A percentile compares a stretch with the other conserved stretches of the same genome.
Conservation (phyloP, 192 early-diverging fungal species). For the Mortierella claussenii region DNA sequence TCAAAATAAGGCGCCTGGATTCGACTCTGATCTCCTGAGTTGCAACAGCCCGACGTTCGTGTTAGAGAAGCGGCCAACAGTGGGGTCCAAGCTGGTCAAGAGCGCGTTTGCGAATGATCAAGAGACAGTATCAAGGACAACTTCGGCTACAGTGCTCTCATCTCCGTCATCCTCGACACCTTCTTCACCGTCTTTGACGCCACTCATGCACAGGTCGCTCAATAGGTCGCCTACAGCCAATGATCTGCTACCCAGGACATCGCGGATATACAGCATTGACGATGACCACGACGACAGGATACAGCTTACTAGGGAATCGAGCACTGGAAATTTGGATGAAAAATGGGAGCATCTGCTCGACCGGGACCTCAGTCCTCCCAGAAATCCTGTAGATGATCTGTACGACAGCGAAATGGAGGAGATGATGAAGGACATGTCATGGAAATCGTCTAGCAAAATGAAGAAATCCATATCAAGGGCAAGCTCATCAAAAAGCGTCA, state of each 20-base stretch:
- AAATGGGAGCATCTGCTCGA: conserved; percentile 9
- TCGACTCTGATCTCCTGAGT: neutral
- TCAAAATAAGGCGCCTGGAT: neutral
- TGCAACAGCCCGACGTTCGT: neutral
- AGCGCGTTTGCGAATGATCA: neutral
- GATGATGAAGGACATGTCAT: conserved; percentile 21
- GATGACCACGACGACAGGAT: neutral
- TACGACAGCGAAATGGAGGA: conserved; percentile 9
- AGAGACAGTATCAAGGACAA: neutral
- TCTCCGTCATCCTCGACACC: neutral
- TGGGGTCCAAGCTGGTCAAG: neutral
- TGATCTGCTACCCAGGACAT: conserved; percentile 6
- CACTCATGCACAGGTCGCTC: neutral
- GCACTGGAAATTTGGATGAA: neutral
- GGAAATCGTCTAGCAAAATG: neutral
- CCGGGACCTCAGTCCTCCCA: conserved; percentile 24
- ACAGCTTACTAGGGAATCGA: neutral
- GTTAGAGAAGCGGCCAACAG: neutral
- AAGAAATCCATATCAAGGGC: neutral
- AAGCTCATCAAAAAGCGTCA: conserved; percentile 2
- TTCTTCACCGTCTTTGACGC: neutral
- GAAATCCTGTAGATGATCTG: neutral
- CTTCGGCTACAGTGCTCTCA: neutral
- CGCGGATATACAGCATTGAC: neutral
- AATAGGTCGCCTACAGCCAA: conserved; percentile 5